Base-by-base conservation (phyloP, 768 basidiomycete genomes). In the Psilocybe cyanescens region DNA sequence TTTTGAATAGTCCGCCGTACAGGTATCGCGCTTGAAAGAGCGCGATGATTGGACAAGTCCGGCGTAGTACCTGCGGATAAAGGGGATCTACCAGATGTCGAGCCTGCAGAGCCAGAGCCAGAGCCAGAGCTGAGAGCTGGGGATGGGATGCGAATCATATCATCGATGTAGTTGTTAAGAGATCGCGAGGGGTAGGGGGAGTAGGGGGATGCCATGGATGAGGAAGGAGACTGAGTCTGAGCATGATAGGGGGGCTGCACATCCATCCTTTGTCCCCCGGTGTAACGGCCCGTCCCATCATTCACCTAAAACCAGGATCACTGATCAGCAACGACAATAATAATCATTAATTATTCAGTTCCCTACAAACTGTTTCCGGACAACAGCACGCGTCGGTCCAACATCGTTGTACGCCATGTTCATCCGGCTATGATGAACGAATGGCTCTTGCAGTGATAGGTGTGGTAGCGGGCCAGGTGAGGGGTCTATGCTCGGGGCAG, bases 41-140 rank as follows among this genome's bases (percentile, higher is more conserved):
- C 41, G 14, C 41, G 41, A 44, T 12, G 41, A 39, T 39, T 8
- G 14, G 37, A 39, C 3, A 14, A 8, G 41, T 16, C 9, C 41
- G 11, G 5, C 4, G 41, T 14, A 16, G 41, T 12, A 5, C 41
- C 41, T 16, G 41, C 8, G 14, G 41, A 44, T 12, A 44, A 44
- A 44, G 41, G 14, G 41, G 14, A 17, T 37, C 28, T 35, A 50
- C 17, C 30, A 8, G 47, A 48, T 39, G 8, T 24, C 24, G 24
- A 24, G 24, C 24, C 24, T 24, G 24, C 37, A 14, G 37, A 39
- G 14, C 8, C 37, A 39, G 37, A 39, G 37, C 37, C 79, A 37
- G 86, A 86, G 6, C 70, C 79, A 24, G 80, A 78, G 69, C 89
- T 91, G 41, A 83, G 75, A 1, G 88, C 82, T 1, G 91, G 90